Evolutionary conservation across 176 grass and related monocot genomes (phyloP).

Genomic region (Carex cristatella): DNA sequence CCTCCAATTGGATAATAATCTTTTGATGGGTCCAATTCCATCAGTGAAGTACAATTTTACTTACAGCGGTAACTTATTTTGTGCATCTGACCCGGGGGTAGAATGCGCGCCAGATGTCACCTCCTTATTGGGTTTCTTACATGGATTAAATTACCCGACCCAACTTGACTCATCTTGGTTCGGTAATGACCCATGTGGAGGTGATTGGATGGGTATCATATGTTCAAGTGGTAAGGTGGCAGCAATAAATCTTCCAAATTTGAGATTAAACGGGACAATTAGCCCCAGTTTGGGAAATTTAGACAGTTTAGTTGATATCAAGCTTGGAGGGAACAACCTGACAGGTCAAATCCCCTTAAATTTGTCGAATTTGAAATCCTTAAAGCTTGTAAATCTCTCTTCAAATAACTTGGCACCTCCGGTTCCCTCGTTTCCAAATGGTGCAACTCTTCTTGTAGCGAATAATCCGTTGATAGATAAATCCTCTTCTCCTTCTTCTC

Average conservation of each 20-base stretch:
- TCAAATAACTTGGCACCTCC: constrained; percentile 60
- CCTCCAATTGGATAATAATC: constrained; percentile 69
- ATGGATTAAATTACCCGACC: constrained; percentile 27
- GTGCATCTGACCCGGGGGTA: constrained; percentile 29
- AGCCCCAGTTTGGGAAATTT: constrained; percentile 52
- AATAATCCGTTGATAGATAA: constrained; percentile 35
- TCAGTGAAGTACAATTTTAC: constrained; percentile 43
- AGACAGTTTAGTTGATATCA: constrained; percentile 34
- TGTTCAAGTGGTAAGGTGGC: constrained; percentile 36
- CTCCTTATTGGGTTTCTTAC: constrained; percentile 56
- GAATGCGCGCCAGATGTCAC: constrained; percentile 40
- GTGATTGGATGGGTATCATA: constrained; percentile 49
- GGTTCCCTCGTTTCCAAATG: constrained; percentile 34
- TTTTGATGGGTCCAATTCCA: constrained; percentile 58
- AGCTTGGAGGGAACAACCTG: constrained; percentile 50
- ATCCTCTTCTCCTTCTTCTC: constrained; percentile 7
- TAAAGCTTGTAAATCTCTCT: constrained; percentile 56
- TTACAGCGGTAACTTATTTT: constrained; percentile 47
- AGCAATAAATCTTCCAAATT: constrained; percentile 39
- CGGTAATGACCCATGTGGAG: constrained; percentile 46
- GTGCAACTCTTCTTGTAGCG: constrained; percentile 29
- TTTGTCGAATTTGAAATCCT: constrained; percentile 37
- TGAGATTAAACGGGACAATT: constrained; percentile 58
- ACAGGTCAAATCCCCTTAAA: constrained; percentile 49
- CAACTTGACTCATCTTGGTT: constrained; percentile 31